Evolutionary conservation across 116 monocot species (phyloP).

Genomic region (Phalaenopsis hybrid): DNA sequence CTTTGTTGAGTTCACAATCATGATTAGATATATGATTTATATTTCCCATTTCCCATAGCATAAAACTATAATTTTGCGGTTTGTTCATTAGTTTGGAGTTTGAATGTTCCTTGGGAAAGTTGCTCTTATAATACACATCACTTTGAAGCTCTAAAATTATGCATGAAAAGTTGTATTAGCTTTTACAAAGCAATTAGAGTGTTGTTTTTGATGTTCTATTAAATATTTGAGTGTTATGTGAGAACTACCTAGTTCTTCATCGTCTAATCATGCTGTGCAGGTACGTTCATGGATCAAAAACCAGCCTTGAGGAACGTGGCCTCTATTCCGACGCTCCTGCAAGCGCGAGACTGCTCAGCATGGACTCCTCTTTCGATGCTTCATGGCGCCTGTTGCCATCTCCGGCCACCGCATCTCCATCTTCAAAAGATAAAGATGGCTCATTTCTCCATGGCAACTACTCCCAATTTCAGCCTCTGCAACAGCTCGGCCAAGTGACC

Average conservation of each 20-base stretch:
- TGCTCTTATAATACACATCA: too few relatives aligned
- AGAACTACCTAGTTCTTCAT: background rate
- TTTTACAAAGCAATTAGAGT: too few relatives aligned
- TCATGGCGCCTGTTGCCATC: conserved; percentile 22
- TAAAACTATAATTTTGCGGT: too few relatives aligned
- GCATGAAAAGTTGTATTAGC: too few relatives aligned
- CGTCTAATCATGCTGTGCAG: conserved; percentile 12
- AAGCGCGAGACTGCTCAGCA: conserved; percentile 14
- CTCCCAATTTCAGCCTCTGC: conserved; percentile 26
- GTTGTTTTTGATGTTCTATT: too few relatives aligned
- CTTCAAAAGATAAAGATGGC: conserved; percentile 12
- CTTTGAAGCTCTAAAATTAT: too few relatives aligned
- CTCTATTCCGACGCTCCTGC: conserved; percentile 39
- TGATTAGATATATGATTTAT: too few relatives aligned
- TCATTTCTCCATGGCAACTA: conserved; percentile 16
- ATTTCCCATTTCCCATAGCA: too few relatives aligned
- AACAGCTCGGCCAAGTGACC: conserved; percentile 31
- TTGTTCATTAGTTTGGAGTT: too few relatives aligned
- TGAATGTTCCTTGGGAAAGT: too few relatives aligned
- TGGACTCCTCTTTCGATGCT: conserved; percentile 20
- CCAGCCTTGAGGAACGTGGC: conserved; percentile 27
- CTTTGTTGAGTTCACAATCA: too few relatives aligned
- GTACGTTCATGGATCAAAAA: conserved; percentile 25
- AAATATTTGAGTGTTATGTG: too few relatives aligned
- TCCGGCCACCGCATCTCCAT: conserved; percentile 9